A percentile compares a stretch with the other conserved stretches of the same genome.
Conservation (phyloP, 139 green algal genomes). For the Chlorella sorokiniana region DNA sequence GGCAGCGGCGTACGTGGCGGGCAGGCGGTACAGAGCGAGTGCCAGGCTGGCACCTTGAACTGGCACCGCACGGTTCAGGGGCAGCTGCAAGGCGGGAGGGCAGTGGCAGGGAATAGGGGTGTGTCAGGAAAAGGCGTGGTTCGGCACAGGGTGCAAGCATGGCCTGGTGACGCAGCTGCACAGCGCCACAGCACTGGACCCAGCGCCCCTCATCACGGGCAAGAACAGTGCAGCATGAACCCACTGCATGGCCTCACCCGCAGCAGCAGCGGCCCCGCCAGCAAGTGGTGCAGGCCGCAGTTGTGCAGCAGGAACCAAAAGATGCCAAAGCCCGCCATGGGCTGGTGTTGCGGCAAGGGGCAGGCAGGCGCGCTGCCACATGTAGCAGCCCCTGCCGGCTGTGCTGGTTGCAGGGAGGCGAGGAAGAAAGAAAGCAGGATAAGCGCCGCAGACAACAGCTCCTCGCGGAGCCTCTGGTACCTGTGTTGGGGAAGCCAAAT, state of each 20-base stretch:
- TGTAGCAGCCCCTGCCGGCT: no score
- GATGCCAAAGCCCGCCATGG: slow-evolving; percentile 20
- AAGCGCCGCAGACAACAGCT: not conserved
- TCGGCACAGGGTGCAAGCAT: not conserved
- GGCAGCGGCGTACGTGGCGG: not conserved
- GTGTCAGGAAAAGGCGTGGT: not conserved
- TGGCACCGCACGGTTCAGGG: not conserved
- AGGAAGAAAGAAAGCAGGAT: slow-evolving; percentile 2
- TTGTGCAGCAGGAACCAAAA: slow-evolving; percentile 19
- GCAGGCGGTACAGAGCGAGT: slow-evolving; percentile 13
- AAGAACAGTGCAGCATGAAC: no score
- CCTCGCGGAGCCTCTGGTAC: not conserved
- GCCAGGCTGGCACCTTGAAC: not conserved
- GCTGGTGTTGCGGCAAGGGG: not conserved
- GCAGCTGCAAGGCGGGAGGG: not conserved
- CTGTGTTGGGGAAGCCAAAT: not conserved
- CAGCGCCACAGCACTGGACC: not conserved
- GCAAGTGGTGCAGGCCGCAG: slow-evolving; percentile 8
- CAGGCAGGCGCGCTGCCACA: not conserved
- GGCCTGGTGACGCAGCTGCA: not conserved
- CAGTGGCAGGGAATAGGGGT: not conserved
- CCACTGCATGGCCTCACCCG: not conserved
- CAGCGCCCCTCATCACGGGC: not conserved
- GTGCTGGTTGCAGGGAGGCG: not conserved
- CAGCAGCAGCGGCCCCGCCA: slow-evolving; percentile 5